phyloP scores from a whole-genome alignment of 257 asterid species.

The Nyctanthes arbortristis region DNA sequence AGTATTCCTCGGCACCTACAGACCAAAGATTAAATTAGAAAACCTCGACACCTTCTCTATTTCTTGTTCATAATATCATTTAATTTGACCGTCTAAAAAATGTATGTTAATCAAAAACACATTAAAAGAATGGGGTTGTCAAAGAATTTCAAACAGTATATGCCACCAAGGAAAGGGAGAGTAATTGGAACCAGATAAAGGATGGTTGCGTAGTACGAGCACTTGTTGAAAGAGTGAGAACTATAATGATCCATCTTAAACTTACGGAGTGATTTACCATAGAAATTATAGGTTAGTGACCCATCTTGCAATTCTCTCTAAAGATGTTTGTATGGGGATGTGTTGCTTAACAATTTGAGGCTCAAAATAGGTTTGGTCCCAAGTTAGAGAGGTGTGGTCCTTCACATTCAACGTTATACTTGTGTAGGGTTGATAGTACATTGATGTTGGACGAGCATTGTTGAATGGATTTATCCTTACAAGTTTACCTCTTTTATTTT shows the following conservation, averaged over 20 bases:
- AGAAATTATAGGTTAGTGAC: background rate
- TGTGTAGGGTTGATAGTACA: conserved; percentile 21
- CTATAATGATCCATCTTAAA: background rate
- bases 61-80: too few species aligned
- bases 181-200: background rate
- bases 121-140: too few species aligned
- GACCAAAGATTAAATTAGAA: too few species aligned
- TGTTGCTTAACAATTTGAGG: conserved; percentile 30
- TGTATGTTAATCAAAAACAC: too few species aligned
- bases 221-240: background rate
- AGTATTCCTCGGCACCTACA: too few species aligned
- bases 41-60: too few species aligned
- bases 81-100: too few species aligned
- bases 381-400: conserved; percentile 40
- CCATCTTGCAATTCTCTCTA: background rate
- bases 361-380: conserved; percentile 27
- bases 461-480: background rate
- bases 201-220: background rate
- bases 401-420: conserved; percentile 22
- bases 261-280: background rate
- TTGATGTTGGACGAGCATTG: conserved; percentile 30
- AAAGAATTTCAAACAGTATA: too few species aligned
- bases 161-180: too few species aligned
- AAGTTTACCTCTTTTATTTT: background rate
- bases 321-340: conserved; percentile 20